Evolutionary conservation across 2,329 filamentous ascomycete species (phyloP).

Genomic region (Thelonectria rubi): DNA sequence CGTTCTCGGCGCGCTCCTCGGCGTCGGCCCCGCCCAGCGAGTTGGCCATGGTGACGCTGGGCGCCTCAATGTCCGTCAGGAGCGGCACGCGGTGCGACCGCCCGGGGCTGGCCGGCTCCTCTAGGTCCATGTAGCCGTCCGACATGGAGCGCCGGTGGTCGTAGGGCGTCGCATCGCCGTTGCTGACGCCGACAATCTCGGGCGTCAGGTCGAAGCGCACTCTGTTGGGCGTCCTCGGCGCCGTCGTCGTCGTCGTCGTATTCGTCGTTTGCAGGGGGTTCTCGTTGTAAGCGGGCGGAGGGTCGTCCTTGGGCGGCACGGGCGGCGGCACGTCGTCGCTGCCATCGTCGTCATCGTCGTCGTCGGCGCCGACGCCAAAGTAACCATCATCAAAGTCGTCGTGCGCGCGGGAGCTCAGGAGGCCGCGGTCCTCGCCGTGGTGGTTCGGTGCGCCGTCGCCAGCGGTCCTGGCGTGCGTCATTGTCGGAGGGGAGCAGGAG

Average conservation of each 20-base stretch:
- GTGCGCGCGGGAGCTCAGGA: slow-evolving; percentile 38
- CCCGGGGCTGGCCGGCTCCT: slow-evolving; percentile 59
- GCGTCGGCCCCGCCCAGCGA: slow-evolving; percentile 49
- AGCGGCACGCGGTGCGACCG: slow-evolving; percentile 70
- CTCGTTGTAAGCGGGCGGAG: slow-evolving; percentile 20
- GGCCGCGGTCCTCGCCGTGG: slow-evolving; percentile 47
- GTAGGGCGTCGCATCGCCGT: slow-evolving; percentile 27
- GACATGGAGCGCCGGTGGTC: slow-evolving; percentile 38
- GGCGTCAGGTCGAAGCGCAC: slow-evolving; percentile 76
- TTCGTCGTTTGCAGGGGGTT: slow-evolving; percentile 19
- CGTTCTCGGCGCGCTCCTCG: slow-evolving; percentile 59
- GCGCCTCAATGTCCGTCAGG: slow-evolving; percentile 84
- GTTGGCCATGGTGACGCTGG: slow-evolving; percentile 75
- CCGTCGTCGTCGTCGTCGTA: slow-evolving; percentile 2
- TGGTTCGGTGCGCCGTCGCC: slow-evolving; percentile 42
- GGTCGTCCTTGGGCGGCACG: slow-evolving; percentile 27
- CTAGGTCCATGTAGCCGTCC: slow-evolving; percentile 58
- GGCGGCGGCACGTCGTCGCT: slow-evolving; percentile 28
- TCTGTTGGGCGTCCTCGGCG: slow-evolving; percentile 66
- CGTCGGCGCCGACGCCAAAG: slow-evolving; percentile 38
- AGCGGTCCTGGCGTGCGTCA: slow-evolving; percentile 44
- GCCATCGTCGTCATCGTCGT: slow-evolving; percentile 30
- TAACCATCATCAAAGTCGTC: slow-evolving; percentile 41
- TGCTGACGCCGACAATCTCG: slow-evolving; percentile 50
- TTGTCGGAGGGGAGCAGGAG: slow-evolving; percentile 39